Evolutionary conservation across 2,329 filamentous ascomycete genomes (phyloP).

Genomic region (Pestalotiopsis sp.): DNA sequence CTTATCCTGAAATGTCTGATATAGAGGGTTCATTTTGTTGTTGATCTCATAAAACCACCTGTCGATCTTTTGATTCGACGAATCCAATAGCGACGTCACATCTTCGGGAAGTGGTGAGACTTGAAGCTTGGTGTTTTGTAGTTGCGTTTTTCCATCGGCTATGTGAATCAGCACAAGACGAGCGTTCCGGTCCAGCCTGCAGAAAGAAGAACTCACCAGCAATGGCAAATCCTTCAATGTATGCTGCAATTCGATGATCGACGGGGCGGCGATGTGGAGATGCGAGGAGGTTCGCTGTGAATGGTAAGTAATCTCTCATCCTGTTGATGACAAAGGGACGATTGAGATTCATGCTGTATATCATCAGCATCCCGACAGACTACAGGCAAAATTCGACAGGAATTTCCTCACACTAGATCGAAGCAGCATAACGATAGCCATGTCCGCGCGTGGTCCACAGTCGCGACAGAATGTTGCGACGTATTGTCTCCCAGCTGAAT

Average conservation of each 20-base stretch:
- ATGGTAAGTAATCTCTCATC: slow-evolving; percentile 6
- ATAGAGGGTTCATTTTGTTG: slow-evolving; percentile 8
- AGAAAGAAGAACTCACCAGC: background rate
- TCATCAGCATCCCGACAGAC: background rate
- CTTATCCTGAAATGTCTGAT: slow-evolving; percentile 3
- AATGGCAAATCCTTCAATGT: slow-evolving; percentile 3
- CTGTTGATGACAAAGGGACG: slow-evolving; percentile 6
- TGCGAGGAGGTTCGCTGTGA: background rate
- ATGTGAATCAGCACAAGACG: background rate
- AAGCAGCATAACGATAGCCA: slow-evolving; percentile 1
- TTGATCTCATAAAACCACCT: slow-evolving; percentile 8
- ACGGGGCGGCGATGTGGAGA: background rate
- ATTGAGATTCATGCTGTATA: slow-evolving; percentile 1
- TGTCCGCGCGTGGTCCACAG: slow-evolving; percentile 1
- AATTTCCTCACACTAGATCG: background rate
- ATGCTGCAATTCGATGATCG: slow-evolving; percentile 1
- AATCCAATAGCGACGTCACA: background rate
- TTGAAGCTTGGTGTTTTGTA: slow-evolving; percentile 3
- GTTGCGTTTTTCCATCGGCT: slow-evolving; percentile 3
- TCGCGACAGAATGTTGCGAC: background rate
- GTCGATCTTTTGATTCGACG: background rate
- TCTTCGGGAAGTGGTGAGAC: background rate
- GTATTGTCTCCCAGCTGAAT: background rate
- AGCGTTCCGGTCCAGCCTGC: no score
- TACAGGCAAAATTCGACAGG: background rate